These are phyloP conservation scores for Aspergillus oerlinghausenensis DNA, from an alignment of 2,329 filamentous ascomycete species.

Conservation along the genomic window DNA sequence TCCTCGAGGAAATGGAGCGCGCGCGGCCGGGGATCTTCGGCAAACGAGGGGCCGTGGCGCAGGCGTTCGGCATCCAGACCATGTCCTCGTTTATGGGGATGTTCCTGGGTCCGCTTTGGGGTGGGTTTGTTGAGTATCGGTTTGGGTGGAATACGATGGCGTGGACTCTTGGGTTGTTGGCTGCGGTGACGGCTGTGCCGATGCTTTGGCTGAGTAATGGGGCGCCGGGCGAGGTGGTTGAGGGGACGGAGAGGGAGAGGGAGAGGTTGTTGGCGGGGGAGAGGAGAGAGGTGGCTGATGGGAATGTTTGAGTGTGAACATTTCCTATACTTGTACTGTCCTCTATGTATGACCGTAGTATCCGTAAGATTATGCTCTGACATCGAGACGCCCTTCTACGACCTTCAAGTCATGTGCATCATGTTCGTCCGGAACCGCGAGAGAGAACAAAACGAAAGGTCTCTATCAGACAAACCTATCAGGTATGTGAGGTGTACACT, in stretches of 20 bases:
- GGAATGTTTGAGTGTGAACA: neutral
- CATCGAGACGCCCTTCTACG: neutral
- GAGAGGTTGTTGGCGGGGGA: conserved; percentile 7
- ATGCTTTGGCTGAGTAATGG: conserved; percentile 19
- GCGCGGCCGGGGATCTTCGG: conserved; percentile 64
- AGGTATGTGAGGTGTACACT: too few species aligned
- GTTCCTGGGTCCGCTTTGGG: conserved; percentile 56
- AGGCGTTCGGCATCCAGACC: conserved; percentile 62
- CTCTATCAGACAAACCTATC: too few species aligned
- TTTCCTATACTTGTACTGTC: neutral
- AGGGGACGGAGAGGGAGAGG: conserved; percentile 4
- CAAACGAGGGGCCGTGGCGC: conserved; percentile 51
- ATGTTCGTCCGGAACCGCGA: too few species aligned
- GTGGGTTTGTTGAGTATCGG: conserved; percentile 40
- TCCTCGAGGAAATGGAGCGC: conserved; percentile 53
- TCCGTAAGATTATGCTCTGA: too few species aligned
- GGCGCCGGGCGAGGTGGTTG: neutral
- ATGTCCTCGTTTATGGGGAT: conserved; percentile 59
- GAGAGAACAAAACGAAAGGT: too few species aligned
- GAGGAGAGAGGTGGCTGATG: neutral
- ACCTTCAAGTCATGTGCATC: neutral
- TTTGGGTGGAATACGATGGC: conserved; percentile 31
- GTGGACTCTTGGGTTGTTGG: conserved; percentile 25
- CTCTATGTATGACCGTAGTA: too few species aligned
- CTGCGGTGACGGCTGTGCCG: conserved; percentile 22